Evolutionary conservation across 2,329 filamentous ascomycete genomes (phyloP).

Genomic region (Phaeosphaeriaceae sp.): DNA sequence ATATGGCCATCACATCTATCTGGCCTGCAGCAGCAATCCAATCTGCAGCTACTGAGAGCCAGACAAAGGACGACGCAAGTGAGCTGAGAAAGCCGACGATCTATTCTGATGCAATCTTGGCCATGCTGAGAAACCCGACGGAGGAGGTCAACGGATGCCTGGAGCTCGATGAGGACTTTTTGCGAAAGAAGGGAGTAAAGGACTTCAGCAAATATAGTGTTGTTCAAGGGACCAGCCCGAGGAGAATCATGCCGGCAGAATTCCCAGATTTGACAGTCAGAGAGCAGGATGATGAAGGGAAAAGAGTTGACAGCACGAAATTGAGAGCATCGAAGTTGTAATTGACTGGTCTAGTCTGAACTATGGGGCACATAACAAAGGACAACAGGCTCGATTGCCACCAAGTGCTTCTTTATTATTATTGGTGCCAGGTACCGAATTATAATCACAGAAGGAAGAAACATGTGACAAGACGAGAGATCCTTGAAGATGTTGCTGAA

Average conservation of each 20-base stretch:
- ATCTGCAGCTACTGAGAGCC: slow-evolving; percentile 73
- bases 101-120: slow-evolving; percentile 81
- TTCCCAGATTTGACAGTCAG: slow-evolving; percentile 75
- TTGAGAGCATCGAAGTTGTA: slow-evolving; percentile 28
- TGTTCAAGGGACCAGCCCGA: slow-evolving; percentile 68
- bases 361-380: too few species aligned
- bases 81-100: slow-evolving; percentile 75
- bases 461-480: too few species aligned
- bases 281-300: slow-evolving; percentile 83
- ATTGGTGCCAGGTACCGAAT: too few species aligned
- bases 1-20: slow-evolving; percentile 81
- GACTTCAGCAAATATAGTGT: slow-evolving; percentile 79
- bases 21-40: slow-evolving; percentile 85
- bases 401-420: too few species aligned
- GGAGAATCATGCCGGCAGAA: slow-evolving; percentile 78
- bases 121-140: slow-evolving; percentile 70
- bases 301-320: slow-evolving; percentile 69
- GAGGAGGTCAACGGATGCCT: slow-evolving; percentile 73
- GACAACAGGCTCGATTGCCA: too few species aligned
- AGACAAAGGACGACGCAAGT: slow-evolving; percentile 52
- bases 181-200: slow-evolving; percentile 69
- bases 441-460: too few species aligned
- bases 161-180: slow-evolving; percentile 81
- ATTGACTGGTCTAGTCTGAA: too few species aligned
- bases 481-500: too few species aligned